Evolutionary conservation across 371 early-diverging fungal species (phyloP), one percentile per base, ranked within the genome.

Genomic region (Rhizomucor pusillus): DNA sequence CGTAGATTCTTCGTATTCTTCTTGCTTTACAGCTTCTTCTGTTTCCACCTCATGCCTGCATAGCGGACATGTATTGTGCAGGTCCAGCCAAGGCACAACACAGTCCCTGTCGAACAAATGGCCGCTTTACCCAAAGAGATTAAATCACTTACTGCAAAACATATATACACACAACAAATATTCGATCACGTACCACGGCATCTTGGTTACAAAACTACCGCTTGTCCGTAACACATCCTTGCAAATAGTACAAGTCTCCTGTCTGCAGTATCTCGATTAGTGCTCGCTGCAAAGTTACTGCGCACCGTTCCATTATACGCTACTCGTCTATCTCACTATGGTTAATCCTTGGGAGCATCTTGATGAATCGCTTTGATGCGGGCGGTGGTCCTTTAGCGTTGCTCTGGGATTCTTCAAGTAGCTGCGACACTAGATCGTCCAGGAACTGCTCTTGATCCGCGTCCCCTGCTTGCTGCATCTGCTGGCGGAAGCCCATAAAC

Each of bases 71-170:
- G 84, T 77, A 63, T 85, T 74, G 43, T 77, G 73, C 18, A 75
- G 56, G 34, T 75, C 59, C 23, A 86, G 63, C 87, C 87, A 86
- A 47, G 80, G 73, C 16, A 82, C 64, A 19, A 86, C 43, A 59
- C 87, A 86, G 14, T 66, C 73, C 34, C 68, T 67, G 62, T 84
- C 81, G 66, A 79, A 86, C 22, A 67, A 56, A 67, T 86, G 86
- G 9, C 66, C 67, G 63, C 84, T 77, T 53, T 12, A 45, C 19
- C 19, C 9, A 16, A n/a, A 43, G 19, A 6, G 19, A 43, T 16
- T 43, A 9, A 43, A 43, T 16, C 6, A 43, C 14, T 5, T 9
- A 43, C 16, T 16, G 43, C 19, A 16, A n/a, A 43, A 19, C 14
- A 43, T 19, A 43, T 19, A n/a, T 16, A 19, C 19, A 43, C 19